Percentiles rank a stretch among this genome's conserved stretches.
phyloP scores from a whole-genome alignment of 2,329 filamentous ascomycete genomes.

The Verticillium nonalfalfae region DNA sequence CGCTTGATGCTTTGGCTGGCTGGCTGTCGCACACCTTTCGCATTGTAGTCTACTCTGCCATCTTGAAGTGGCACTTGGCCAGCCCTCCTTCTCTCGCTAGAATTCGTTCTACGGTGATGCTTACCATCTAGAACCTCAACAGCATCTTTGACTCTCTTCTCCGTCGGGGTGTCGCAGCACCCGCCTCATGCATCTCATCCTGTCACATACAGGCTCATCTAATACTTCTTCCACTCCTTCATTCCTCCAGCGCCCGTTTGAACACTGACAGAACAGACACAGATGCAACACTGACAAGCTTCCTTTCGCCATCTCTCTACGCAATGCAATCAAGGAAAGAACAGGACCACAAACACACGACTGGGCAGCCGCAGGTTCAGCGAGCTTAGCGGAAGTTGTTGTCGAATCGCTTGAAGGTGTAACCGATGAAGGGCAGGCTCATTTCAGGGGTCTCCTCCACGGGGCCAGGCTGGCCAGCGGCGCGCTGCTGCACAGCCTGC shows the following conservation, averaged over 20 bases:
- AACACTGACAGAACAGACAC: neutral
- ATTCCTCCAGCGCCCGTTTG: neutral
- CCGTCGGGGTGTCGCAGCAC: neutral
- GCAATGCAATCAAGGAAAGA: neutral
- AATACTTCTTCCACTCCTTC: neutral
- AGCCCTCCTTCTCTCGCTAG: neutral
- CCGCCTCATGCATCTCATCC: neutral
- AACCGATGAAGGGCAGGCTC: conserved; percentile 92
- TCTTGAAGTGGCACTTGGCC: neutral
- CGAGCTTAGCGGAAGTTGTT: conserved; percentile 54
- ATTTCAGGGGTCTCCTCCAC: conserved; percentile 84
- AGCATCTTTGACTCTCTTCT: neutral
- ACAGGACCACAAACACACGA: neutral
- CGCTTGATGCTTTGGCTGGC: neutral
- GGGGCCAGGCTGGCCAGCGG: conserved; percentile 24
- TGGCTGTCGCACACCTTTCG: neutral
- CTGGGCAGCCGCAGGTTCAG: no score
- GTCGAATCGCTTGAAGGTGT: conserved; percentile 96
- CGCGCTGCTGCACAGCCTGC: conserved; percentile 67
- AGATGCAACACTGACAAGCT: neutral
- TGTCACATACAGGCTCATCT: neutral
- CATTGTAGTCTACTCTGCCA: neutral
- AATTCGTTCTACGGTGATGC: neutral
- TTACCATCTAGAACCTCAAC: neutral
- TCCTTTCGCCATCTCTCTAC: neutral